Conservation (phyloP, 2,329 filamentous ascomycete species). For the Paraphoma sp. region DNA sequence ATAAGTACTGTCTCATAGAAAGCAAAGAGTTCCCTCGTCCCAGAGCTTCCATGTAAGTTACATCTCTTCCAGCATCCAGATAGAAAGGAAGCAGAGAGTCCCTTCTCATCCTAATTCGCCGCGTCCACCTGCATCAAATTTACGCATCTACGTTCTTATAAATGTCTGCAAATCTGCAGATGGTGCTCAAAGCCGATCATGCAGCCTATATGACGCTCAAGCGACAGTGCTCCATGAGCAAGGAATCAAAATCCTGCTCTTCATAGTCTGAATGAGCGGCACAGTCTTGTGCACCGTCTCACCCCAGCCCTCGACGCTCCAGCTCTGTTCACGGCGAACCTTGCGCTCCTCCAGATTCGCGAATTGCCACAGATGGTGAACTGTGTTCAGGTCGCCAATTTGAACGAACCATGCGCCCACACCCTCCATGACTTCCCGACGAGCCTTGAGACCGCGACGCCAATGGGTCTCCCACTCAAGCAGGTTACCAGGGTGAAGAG, state of each 20-base stretch:
- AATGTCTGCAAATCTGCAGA: neutral
- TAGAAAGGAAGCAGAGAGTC: no score
- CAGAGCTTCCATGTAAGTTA: no score
- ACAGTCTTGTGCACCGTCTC: slow-evolving; percentile 99
- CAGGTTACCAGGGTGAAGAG: slow-evolving; percentile 91
- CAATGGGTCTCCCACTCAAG: slow-evolving; percentile 99
- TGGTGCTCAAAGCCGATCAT: neutral
- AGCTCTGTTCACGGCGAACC: slow-evolving; percentile 88
- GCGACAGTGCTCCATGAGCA: slow-evolving; percentile 97
- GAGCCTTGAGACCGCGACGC: slow-evolving; percentile 87
- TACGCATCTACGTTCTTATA: neutral
- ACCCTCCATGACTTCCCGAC: slow-evolving; percentile 97
- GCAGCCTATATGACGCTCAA: slow-evolving; percentile 50
- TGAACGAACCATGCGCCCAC: slow-evolving; percentile 99
- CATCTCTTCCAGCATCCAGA: no score
- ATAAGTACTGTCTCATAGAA: no score
- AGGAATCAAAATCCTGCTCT: slow-evolving; percentile 88
- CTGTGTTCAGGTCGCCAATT: slow-evolving; percentile 95
- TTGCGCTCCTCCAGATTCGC: slow-evolving; percentile 95
- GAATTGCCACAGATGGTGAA: slow-evolving; percentile 99
- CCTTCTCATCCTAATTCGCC: no score
- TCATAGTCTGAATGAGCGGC: slow-evolving; percentile 94
- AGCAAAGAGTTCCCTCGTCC: no score
- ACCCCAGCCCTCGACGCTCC: slow-evolving; percentile 93
- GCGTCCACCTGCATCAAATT: neutral